Percentiles rank a stretch among this genome's conserved stretches.
These are phyloP conservation scores for Vigna unguiculata DNA, from an alignment of 306 rosid genomes.

Conservation along the genomic window DNA sequence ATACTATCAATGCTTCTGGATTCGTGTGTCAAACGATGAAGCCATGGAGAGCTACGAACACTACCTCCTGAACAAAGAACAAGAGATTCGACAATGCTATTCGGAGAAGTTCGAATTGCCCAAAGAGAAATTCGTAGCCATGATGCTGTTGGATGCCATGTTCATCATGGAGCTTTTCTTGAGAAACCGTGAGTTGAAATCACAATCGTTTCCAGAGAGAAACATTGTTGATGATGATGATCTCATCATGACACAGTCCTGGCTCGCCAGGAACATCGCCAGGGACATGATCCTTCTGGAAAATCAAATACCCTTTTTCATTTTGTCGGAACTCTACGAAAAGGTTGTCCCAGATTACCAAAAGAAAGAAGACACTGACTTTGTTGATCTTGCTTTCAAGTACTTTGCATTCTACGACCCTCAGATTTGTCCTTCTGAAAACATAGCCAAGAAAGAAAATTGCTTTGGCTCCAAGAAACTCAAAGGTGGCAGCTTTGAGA, in stretches of 20 bases:
- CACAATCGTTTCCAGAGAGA: background rate
- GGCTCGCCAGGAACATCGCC: slow-evolving; percentile 49
- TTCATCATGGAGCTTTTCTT: slow-evolving; percentile 50
- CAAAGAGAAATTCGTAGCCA: background rate
- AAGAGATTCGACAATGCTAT: slow-evolving; percentile 29
- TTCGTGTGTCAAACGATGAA: background rate
- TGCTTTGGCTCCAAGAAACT: background rate
- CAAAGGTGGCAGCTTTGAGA: background rate
- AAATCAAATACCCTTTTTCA: slow-evolving; percentile 60
- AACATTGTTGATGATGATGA: too few species aligned
- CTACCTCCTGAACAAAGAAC: slow-evolving; percentile 19
- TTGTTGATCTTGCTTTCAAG: background rate
- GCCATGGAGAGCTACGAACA: background rate
- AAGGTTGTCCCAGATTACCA: background rate
- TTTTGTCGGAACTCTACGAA: slow-evolving; percentile 41
- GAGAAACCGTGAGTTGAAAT: slow-evolving; percentile 9
- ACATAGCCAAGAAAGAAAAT: slow-evolving; percentile 2
- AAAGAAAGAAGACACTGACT: background rate
- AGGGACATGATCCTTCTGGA: slow-evolving; percentile 62
- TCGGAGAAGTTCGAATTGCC: background rate
- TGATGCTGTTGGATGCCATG: slow-evolving; percentile 6
- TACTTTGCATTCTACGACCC: slow-evolving; percentile 9
- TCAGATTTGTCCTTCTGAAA: background rate
- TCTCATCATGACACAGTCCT: slow-evolving; percentile 47
- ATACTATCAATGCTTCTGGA: slow-evolving; percentile 33